Evolutionary conservation across 805 yeast species (phyloP), one percentile per base, ranked within the genome.

Genomic region (Starmera quercuum): DNA sequence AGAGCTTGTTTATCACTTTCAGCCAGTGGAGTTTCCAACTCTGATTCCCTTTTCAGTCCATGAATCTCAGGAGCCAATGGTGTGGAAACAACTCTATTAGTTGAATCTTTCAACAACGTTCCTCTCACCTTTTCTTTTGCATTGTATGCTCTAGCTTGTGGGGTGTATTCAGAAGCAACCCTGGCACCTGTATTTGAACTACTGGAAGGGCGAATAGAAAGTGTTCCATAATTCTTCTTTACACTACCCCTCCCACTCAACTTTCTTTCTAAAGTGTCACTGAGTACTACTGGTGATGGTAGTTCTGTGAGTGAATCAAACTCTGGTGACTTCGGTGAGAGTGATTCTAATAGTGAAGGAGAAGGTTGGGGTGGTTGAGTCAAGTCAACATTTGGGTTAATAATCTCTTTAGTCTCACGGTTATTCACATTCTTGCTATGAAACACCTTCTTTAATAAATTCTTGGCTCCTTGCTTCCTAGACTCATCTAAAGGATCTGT

Each of bases 201-300:
- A 4, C 40, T 26, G 7, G 39, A 31, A 13, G 42, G 39, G 31
- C 41, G 31, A 12, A 37, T 20, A n/a, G 35, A 31, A 20, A 36
- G 31, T 6, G 35, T 9, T 2, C 36, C 37, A 25, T 32, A 35
- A 7, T 17, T 17, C 20, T 29, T 33, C 28, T 36, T 32, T 20
- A 19, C 24, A 2, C 29, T 19, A 13, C 29, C 15, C 14, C 18
- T 26, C 11, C 13, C 12, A 23, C 6, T 23, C 15, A 8, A 23
- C 15, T 10, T 23, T 23, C 26, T 23, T 10, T 10, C 26, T 15
- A 23, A 6, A 8, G 27, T 25, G 5, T 25, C 16, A 25, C 27
- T 17, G 15, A 25, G 6, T 6, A 59, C 44, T 2, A 68, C 46
- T 1, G 75, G 75, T 0, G 74, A 66, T 3, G 75, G 75, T 14